phyloP scores from a whole-genome alignment of 768 basidiomycete genomes.

The Paxillus rubicundulus region DNA sequence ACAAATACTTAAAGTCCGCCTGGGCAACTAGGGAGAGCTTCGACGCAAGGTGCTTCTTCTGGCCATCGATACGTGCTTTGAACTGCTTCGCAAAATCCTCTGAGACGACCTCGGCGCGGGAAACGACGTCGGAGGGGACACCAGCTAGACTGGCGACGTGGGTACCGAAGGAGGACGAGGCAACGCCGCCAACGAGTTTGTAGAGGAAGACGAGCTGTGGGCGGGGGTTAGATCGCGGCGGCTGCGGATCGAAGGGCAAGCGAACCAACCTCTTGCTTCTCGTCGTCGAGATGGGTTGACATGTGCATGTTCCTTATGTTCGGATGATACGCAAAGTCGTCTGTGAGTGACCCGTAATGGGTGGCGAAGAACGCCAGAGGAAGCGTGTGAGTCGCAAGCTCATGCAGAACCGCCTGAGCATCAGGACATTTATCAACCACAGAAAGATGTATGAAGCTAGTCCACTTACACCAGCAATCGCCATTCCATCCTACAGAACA shows the following conservation, averaged over 20 bases:
- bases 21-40: slow-evolving; percentile 77
- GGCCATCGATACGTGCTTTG: slow-evolving; percentile 69
- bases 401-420: slow-evolving; percentile 81
- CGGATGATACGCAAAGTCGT: slow-evolving; percentile 89
- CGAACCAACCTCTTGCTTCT: slow-evolving; percentile 72
- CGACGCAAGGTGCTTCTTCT: slow-evolving; percentile 49
- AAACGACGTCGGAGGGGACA: slow-evolving; percentile 80
- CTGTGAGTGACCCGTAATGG: slow-evolving; percentile 93
- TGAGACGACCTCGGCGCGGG: slow-evolving; percentile 85
- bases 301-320: slow-evolving; percentile 96
- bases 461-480: slow-evolving; percentile 78
- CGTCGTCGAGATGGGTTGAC: slow-evolving; percentile 91
- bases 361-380: slow-evolving; percentile 96
- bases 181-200: slow-evolving; percentile 87
- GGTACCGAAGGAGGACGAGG: slow-evolving; percentile 86
- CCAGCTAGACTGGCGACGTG: slow-evolving; percentile 96
- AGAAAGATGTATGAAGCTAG: not conserved
- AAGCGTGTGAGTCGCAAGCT: slow-evolving; percentile 89
- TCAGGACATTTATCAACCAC: slow-evolving; percentile 7
- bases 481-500: slow-evolving; percentile 85
- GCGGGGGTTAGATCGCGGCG: not conserved
- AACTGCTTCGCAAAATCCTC: slow-evolving; percentile 86
- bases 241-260: not conserved
- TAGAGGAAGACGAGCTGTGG: slow-evolving; percentile 87
- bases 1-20: slow-evolving; percentile 86